Evolutionary conservation across 768 basidiomycete species (phyloP).

Genomic region (Nevesoporus exiguus): DNA sequence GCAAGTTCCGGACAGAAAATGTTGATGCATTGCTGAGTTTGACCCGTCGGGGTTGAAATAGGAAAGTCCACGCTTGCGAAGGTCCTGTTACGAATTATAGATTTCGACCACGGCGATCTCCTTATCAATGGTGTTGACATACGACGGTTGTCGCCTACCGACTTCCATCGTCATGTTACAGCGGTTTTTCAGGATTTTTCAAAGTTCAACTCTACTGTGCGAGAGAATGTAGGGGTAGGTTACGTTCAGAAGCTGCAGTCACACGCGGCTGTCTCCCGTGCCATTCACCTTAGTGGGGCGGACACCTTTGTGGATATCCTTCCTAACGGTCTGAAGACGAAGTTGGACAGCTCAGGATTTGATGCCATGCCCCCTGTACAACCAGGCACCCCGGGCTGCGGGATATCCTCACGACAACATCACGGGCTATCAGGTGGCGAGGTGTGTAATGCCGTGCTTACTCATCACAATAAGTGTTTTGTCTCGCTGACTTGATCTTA

Average conservation of each 20-base stretch:
- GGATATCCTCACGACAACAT: conserved; percentile 36
- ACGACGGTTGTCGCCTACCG: conserved; percentile 58
- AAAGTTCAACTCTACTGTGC: conserved; percentile 70
- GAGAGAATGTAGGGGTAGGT: conserved; percentile 86
- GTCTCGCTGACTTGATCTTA: conserved; percentile 11
- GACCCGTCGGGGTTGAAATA: conserved; percentile 26
- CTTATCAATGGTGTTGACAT: conserved; percentile 69
- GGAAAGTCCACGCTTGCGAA: conserved; percentile 89
- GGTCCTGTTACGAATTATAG: conserved; percentile 72
- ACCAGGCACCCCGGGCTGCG: conserved; percentile 29
- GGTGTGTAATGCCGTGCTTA: conserved; percentile 40
- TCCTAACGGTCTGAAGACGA: conserved; percentile 71
- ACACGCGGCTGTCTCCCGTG: conserved; percentile 53
- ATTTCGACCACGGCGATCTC: conserved; percentile 68
- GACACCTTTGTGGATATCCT: conserved; percentile 60
- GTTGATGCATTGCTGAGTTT: conserved; percentile 10
- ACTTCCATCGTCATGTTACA: conserved; percentile 73
- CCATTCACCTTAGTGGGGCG: conserved; percentile 72
- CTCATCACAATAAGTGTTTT: conserved; percentile 12
- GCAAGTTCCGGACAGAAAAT: conserved; percentile 36
- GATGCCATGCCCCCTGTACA: conserved; percentile 41
- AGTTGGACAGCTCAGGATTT: conserved; percentile 60
- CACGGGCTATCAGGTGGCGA: conserved; percentile 84
- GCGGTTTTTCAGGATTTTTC: conserved; percentile 86
- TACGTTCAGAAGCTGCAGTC: conserved; percentile 61